These are phyloP conservation scores for Leccinum pellstonianum DNA, from an alignment of 768 basidiomycete genomes.

Conservation along the genomic window DNA sequence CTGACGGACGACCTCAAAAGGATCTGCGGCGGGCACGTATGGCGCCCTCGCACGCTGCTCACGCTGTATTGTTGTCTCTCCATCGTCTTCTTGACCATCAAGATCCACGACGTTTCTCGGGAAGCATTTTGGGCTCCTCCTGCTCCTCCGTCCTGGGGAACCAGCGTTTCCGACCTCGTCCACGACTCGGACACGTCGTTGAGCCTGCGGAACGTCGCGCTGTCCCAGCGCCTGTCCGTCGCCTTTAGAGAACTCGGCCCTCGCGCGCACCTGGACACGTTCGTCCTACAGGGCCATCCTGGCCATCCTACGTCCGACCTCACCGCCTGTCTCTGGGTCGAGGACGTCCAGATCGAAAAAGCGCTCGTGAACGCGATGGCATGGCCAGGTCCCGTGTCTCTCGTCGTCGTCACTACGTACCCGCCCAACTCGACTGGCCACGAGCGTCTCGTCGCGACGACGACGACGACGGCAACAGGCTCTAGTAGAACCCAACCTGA, in stretches of 20 bases:
- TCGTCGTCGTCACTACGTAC: conserved; percentile 44
- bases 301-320: conserved; percentile 14
- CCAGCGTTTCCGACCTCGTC: not conserved
- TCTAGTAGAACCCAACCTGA: too few relatives aligned
- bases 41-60: conserved; percentile 34
- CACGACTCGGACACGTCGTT: conserved; percentile 10
- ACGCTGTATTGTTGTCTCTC: conserved; percentile 43
- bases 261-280: conserved; percentile 36
- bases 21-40: conserved; percentile 23
- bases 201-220: conserved; percentile 24
- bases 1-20: conserved; percentile 27
- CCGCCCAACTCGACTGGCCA: conserved; percentile 28
- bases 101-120: conserved; percentile 19
- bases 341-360: conserved; percentile 35
- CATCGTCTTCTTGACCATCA: conserved; percentile 38
- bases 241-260: conserved; percentile 32
- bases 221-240: conserved; percentile 36
- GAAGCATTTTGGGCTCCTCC: conserved; percentile 1
- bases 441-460: conserved; percentile 8
- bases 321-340: conserved; percentile 53
- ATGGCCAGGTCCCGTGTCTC: conserved; percentile 53
- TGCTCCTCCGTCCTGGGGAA: not conserved
- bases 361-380: conserved; percentile 36
- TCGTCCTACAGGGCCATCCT: conserved; percentile 28
- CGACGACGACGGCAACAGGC: not conserved